Percentiles rank a stretch among this genome's conserved stretches.
These are phyloP conservation scores for Fusarium redolens DNA, from an alignment of 2,329 filamentous ascomycete species.

Conservation along the genomic window DNA sequence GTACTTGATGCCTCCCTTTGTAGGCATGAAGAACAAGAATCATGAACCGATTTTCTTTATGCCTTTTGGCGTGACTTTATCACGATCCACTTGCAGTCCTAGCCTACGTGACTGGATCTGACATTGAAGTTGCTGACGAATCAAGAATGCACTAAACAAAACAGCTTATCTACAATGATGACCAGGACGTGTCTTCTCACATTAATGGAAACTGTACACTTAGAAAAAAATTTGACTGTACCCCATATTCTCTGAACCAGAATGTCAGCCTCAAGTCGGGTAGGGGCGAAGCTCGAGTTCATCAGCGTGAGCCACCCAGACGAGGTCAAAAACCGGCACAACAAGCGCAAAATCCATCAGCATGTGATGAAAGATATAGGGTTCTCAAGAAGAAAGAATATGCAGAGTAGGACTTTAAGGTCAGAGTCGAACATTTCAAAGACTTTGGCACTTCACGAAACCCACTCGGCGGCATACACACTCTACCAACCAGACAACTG, in stretches of 20 bases:
- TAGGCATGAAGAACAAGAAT: neutral
- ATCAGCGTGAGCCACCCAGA: conserved; percentile 4
- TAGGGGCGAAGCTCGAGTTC: neutral
- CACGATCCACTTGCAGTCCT: neutral
- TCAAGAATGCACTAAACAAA: neutral
- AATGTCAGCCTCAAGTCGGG: neutral
- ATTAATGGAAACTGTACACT: no score
- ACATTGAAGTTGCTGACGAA: neutral
- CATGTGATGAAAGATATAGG: conserved; percentile 10
- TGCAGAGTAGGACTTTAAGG: neutral
- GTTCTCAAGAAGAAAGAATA: neutral
- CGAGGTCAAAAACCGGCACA: neutral
- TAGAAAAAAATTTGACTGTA: no score
- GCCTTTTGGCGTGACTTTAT: neutral
- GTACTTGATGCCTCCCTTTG: neutral
- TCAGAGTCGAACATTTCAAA: neutral
- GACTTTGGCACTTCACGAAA: neutral
- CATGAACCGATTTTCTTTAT: neutral
- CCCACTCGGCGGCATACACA: no score
- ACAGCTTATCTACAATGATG: neutral
- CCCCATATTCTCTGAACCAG: neutral
- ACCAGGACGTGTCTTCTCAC: neutral
- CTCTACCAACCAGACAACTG: neutral
- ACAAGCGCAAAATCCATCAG: conserved; percentile 3
- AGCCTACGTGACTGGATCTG: neutral